Evolutionary conservation across 2,329 filamentous ascomycete genomes (phyloP), one percentile per base, ranked within the genome.

Genomic region (Teratosphaeria viscida): DNA sequence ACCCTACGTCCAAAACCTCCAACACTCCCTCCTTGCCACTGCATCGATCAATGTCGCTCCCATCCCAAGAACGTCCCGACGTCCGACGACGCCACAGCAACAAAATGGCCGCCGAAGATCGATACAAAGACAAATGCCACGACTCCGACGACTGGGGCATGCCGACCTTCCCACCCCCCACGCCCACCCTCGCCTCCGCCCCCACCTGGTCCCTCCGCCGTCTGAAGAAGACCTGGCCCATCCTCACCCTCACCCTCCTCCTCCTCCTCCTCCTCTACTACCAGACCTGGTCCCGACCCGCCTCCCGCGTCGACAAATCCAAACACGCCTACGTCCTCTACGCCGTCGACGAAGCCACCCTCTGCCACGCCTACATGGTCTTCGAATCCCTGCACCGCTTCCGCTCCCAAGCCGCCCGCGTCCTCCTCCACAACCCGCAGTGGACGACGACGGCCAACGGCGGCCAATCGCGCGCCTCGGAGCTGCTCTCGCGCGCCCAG

Each of bases 401-500:
- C 29, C 75, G 74, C 8, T 75, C 73, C 64, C 73, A 72, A 63
- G 76, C 76, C 56, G 74, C 77, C 57, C 72, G 74, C 49, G 71
- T 78, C 8, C 68, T 78, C n/a, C 72, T 77, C 61, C 76, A 77
- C 32, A 60, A 62, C 39, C 58, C 61, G 11, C 54, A 65, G 56
- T 65, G 62, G 62, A 52, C 57, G 1, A 55, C 58, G 8, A 23
- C n/a, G 8, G 54, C 49, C 19, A 29, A 60, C 16, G 59, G 61
- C 26, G 58, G 58, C 11, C 8, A 47, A 19, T 62, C 61, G 27
- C 55, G 62, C 8, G 55, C 58, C 8, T 54, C 77, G 61, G 77
- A 81, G 64, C 65, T 82, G 62, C 69, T 82, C n/a, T 68, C 76
- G 8, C 62, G 78, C 63, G 80, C 80, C 27, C 72, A 73, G 60